These are phyloP conservation scores for Closterium sp. DNA, from an alignment of 139 green algal genomes.

Conservation along the genomic window DNA sequence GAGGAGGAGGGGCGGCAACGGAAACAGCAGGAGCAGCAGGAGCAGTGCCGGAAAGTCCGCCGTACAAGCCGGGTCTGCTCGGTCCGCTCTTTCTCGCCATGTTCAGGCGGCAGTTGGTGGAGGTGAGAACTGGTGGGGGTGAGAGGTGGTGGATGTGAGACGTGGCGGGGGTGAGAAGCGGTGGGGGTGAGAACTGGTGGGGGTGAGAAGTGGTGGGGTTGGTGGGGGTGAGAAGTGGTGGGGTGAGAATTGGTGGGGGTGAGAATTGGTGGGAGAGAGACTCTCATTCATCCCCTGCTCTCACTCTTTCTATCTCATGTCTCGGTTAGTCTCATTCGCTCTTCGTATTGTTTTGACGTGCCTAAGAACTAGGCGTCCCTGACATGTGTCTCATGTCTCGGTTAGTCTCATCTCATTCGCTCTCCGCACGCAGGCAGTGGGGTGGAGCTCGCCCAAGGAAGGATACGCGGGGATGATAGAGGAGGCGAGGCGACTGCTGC, in stretches of 20 bases:
- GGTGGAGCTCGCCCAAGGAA: slow-evolving; percentile 14
- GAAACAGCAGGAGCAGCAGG: too few relatives aligned
- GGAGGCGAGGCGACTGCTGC: slow-evolving; percentile 4
- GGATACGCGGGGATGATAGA: slow-evolving; percentile 48
- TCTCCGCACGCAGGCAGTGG: slow-evolving; percentile 38
- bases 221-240: not conserved
- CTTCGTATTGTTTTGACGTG: too few relatives aligned
- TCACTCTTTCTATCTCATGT: too few relatives aligned
- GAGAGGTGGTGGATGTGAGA: too few relatives aligned
- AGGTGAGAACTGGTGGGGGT: not conserved
- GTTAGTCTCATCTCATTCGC: too few relatives aligned
- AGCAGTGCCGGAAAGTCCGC: not conserved
- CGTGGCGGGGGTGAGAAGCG: not conserved
- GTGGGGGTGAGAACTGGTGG: not conserved
- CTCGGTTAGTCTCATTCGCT: too few relatives aligned
- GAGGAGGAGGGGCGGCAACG: too few relatives aligned
- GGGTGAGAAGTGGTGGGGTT: not conserved
- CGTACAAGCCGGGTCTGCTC: not conserved
- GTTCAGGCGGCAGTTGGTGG: not conserved
- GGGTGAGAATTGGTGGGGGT: not conserved
- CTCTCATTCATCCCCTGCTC: too few relatives aligned
- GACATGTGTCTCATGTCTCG: too few relatives aligned
- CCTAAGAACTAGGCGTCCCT: too few relatives aligned
- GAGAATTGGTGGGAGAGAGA: not conserved
- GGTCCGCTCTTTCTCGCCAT: not conserved